Conservation (phyloP, 1,284 basidiomycete species). For the Leccinum pachyderme region DNA sequence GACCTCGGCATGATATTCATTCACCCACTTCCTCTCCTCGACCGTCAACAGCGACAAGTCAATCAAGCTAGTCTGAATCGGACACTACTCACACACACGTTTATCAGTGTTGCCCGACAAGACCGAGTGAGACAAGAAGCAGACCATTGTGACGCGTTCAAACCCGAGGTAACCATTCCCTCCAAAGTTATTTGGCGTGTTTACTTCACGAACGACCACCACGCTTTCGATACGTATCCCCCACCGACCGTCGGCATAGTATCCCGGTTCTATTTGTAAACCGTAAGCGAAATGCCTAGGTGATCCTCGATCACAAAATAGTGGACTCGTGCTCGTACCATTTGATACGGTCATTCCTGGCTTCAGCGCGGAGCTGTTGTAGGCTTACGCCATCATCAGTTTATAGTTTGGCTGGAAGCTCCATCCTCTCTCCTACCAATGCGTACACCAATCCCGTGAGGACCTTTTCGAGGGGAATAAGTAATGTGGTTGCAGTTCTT, state of each 20-base stretch:
- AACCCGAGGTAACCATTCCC: slow-evolving; percentile 82
- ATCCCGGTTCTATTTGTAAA: slow-evolving; percentile 73
- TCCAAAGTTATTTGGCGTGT: slow-evolving; percentile 85
- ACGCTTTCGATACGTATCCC: slow-evolving; percentile 95
- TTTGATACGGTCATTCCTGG: slow-evolving; percentile 90
- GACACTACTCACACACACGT: slow-evolving; percentile 50
- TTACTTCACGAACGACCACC: slow-evolving; percentile 68
- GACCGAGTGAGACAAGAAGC: slow-evolving; percentile 19
- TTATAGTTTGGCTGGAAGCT: neutral
- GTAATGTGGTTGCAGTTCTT: neutral
- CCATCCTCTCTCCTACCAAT: slow-evolving; percentile 46
- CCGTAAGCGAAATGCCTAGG: neutral
- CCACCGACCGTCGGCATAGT: slow-evolving; percentile 88
- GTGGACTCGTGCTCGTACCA: slow-evolving; percentile 38
- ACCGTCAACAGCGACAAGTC: slow-evolving; percentile 62
- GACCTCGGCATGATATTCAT: slow-evolving; percentile 82
- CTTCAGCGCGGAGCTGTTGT: slow-evolving; percentile 71
- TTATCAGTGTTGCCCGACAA: slow-evolving; percentile 7
- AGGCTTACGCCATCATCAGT: slow-evolving; percentile 39
- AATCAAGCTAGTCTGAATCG: slow-evolving; percentile 86
- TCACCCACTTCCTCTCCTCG: slow-evolving; percentile 80
- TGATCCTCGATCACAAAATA: neutral
- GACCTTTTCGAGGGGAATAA: slow-evolving; percentile 42
- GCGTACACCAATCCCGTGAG: slow-evolving; percentile 83
- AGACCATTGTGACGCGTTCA: slow-evolving; percentile 80